Conservation (phyloP, 495 filamentous ascomycete species). For the Symbiotaphrina buchneri region DNA sequence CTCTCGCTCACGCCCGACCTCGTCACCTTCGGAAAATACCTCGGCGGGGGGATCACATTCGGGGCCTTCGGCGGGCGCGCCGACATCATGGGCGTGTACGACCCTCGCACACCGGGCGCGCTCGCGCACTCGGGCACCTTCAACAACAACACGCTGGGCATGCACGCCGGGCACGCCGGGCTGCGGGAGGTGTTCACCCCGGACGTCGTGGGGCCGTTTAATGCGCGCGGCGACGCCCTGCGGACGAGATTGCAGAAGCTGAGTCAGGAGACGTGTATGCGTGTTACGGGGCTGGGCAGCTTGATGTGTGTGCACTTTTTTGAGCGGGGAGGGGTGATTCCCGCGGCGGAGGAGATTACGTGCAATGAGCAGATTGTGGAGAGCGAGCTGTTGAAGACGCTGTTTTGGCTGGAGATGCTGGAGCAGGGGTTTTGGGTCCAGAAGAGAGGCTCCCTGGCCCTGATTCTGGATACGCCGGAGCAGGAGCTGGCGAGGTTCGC, state of each 20-base stretch:
- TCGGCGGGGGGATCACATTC: slow-evolving; percentile 11
- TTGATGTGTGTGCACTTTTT: slow-evolving; percentile 21
- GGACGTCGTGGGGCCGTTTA: slow-evolving; percentile 15
- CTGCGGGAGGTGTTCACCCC: slow-evolving; percentile 19
- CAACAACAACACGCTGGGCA: slow-evolving; percentile 15
- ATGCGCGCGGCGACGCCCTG: slow-evolving; percentile 15
- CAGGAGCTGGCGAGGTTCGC: slow-evolving; percentile 19
- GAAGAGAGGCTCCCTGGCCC: slow-evolving; percentile 16
- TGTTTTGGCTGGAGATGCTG: slow-evolving; percentile 27
- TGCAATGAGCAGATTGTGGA: slow-evolving; percentile 7
- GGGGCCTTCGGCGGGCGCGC: slow-evolving; percentile 10
- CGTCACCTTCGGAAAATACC: slow-evolving; percentile 10
- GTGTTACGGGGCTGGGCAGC: slow-evolving; percentile 19
- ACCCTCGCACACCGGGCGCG: slow-evolving; percentile 6
- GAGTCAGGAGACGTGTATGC: slow-evolving; percentile 13
- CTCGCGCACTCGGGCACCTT: slow-evolving; percentile 11
- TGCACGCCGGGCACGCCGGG: slow-evolving; percentile 10
- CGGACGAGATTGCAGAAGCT: slow-evolving; percentile 12
- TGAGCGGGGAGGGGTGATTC: too few relatives aligned
- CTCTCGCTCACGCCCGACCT: slow-evolving; percentile 8
- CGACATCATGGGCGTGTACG: slow-evolving; percentile 10
- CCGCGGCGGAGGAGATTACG: slow-evolving; percentile 4
- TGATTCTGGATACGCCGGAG: slow-evolving; percentile 18
- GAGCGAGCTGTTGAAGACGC: slow-evolving; percentile 14
- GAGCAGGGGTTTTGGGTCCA: slow-evolving; percentile 23